Conservation (phyloP, 2,329 filamentous ascomycete genomes). For the Ophiostoma populinum region DNA sequence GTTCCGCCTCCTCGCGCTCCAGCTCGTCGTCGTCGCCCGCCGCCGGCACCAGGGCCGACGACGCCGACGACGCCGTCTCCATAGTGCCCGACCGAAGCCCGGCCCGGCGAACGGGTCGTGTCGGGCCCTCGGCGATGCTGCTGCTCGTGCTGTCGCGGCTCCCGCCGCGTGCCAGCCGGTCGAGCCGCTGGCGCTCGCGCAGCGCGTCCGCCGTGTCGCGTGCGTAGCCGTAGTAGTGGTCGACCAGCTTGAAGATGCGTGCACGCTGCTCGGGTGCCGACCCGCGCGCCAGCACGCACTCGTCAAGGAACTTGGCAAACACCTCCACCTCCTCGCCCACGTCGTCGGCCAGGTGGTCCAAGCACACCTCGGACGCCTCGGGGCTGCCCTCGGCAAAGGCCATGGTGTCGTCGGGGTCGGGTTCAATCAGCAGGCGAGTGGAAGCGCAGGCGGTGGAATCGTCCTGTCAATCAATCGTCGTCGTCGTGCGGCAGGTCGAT, state of each 20-base stretch:
- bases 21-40: conserved; percentile 15
- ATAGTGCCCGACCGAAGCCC: conserved; percentile 22
- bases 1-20: not conserved
- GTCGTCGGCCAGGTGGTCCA: conserved; percentile 16
- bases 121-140: not conserved
- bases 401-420: conserved; percentile 8
- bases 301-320: conserved; percentile 70
- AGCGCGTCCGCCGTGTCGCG: conserved; percentile 25
- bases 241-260: conserved; percentile 50
- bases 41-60: too few species aligned
- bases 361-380: conserved; percentile 12
- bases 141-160: conserved; percentile 8
- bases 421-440: too few species aligned
- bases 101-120: not conserved
- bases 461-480: not conserved
- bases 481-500: not conserved
- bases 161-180: conserved; percentile 12
- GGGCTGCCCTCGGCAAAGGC: conserved; percentile 17
- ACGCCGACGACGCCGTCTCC: too few species aligned
- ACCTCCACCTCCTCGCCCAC: conserved; percentile 70
- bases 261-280: conserved; percentile 38
- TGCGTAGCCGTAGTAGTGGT: conserved; percentile 44
- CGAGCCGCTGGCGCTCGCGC: conserved; percentile 21
- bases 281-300: conserved; percentile 39
- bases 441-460: too few species aligned